phyloP scores from a whole-genome alignment of 306 rosid genomes.

The Rosa multiflora region DNA sequence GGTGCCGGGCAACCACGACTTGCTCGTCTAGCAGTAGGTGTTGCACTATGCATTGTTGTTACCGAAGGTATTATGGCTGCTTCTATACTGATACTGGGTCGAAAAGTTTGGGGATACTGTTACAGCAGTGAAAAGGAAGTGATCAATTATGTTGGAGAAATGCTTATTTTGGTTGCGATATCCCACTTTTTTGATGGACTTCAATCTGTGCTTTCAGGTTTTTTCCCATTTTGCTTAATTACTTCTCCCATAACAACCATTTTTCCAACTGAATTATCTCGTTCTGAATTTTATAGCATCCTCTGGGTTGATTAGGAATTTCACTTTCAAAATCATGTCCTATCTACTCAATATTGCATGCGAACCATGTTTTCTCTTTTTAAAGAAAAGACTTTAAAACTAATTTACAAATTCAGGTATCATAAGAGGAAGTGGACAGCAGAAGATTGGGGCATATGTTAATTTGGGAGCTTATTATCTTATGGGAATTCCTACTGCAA shows the following conservation, averaged over 20 bases:
- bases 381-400: too few species aligned
- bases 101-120: constrained; percentile 42
- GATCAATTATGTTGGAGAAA: constrained; percentile 29
- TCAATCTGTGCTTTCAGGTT: constrained; percentile 45
- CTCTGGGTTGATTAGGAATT: too few species aligned
- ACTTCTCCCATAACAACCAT: neutral
- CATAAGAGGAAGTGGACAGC: neutral
- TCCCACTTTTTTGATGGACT: constrained; percentile 49
- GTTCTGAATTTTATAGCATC: too few species aligned
- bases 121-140: constrained; percentile 37
- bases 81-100: constrained; percentile 31
- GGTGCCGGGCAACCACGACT: constrained; percentile 36
- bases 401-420: neutral
- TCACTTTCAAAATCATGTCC: too few species aligned
- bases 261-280: too few species aligned
- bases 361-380: too few species aligned
- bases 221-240: neutral
- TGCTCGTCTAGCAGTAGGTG: constrained; percentile 29
- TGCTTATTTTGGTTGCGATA: constrained; percentile 32
- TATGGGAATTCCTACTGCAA: constrained; percentile 30
- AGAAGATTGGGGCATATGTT: constrained; percentile 11
- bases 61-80: constrained; percentile 33
- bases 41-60: constrained; percentile 30
- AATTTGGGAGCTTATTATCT: constrained; percentile 41
- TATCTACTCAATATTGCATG: too few species aligned